Base-by-base conservation (phyloP, 345 rosid species). In the Hevea brasiliensis region DNA sequence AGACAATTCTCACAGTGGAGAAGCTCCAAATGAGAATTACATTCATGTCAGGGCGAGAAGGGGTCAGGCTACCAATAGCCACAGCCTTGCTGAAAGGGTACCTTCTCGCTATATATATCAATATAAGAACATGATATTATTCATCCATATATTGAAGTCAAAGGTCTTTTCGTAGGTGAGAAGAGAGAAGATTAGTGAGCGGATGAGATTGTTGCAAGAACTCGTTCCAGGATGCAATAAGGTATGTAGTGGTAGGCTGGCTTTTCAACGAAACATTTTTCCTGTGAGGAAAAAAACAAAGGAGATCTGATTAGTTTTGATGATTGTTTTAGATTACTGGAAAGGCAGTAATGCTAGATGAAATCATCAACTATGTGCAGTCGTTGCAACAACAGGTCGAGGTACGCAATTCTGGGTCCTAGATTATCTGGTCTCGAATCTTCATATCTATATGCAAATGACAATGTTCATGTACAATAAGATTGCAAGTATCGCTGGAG, bases 71-170 rank as follows among this genome's bases (percentile, higher is more conserved):
- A 92, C 98, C 59, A 94, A 92, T 79, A 92, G 97, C 80, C 98
- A 94, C 77, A 94, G 95, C 81, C 95, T 94, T 67, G 98, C 98
- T 41, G 97, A 94, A 80, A 89, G 97, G 90, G 98, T 94, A 87
- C 58, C n/a, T 71, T 56, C 65, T 69, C 67, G 24, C 20, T 53
- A 54, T 29, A 24, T 58, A n/a, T 11, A 24, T 45, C 26, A 10
- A 27, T 56, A 42, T 54, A 26, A 41, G 44, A 35, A 35, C 64
- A n/a, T 29, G 27, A 35, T 72, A 45, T 18, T 23, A 51, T 71
- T 70, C 29, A 65, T 32, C 51, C 60, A 9, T 58, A 35, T 53
- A 24, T 60, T 83, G 79, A 73, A 73, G 58, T 42, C 54, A 27
- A 72, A 53, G 20, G 60, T 44, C 37, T 65, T 65, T 66, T 65